These are phyloP conservation scores for Acacia concinna DNA, from an alignment of 331 rosid species.

Conservation along the genomic window DNA sequence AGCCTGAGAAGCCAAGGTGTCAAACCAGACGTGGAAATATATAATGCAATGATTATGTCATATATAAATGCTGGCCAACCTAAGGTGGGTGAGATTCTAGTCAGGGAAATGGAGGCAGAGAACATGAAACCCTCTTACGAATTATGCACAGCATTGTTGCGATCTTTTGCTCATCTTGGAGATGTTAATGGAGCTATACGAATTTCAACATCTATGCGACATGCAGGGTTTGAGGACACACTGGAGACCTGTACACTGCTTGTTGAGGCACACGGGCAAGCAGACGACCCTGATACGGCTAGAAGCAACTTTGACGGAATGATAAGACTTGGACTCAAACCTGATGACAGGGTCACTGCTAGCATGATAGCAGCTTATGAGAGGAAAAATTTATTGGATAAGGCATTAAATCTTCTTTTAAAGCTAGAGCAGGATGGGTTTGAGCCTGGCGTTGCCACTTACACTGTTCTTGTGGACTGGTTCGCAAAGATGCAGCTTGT, in stretches of 20 bases:
- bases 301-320: conserved; percentile 65
- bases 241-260: conserved; percentile 70
- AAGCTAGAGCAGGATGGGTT: conserved; percentile 74
- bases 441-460: conserved; percentile 81
- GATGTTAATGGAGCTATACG: conserved; percentile 46
- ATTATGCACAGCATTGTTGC: conserved; percentile 71
- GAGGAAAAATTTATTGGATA: conserved; percentile 62
- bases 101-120: conserved; percentile 71
- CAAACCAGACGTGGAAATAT: conserved; percentile 62
- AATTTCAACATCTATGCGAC: conserved; percentile 57
- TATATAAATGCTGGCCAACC: conserved; percentile 65
- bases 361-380: conserved; percentile 77
- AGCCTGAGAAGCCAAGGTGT: conserved; percentile 63
- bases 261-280: conserved; percentile 58
- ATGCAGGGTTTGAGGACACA: conserved; percentile 56
- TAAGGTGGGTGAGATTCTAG: conserved; percentile 41
- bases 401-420: conserved; percentile 68
- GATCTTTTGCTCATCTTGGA: conserved; percentile 51
- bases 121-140: conserved; percentile 59
- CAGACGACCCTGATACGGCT: conserved; percentile 55
- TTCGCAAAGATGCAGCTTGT: conserved; percentile 71
- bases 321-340: conserved; percentile 57
- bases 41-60: conserved; percentile 70
- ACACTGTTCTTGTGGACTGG: conserved; percentile 89
- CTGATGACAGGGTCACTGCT: conserved; percentile 84